phyloP scores from a whole-genome alignment of 2,329 filamentous ascomycete genomes.

The Metarhizium humberi region DNA sequence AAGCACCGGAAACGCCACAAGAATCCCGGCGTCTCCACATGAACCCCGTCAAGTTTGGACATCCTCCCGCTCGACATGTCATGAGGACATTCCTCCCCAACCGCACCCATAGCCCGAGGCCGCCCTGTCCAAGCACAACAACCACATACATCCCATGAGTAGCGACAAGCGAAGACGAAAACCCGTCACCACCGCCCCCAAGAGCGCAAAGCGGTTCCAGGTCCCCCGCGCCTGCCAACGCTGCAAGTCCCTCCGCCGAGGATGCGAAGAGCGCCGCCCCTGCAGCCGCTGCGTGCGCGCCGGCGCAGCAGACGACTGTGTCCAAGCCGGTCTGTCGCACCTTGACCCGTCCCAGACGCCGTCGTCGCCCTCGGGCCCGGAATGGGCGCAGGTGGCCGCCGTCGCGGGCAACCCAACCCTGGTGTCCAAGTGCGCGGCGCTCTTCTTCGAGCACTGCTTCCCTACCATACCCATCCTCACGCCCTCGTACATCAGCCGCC shows the following conservation, averaged over 20 bases:
- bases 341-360: neutral
- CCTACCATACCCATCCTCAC: constrained; percentile 35
- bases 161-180: neutral
- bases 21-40: too few relatives aligned
- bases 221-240: constrained; percentile 34
- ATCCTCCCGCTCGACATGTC: too few relatives aligned
- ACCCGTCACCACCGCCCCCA: neutral
- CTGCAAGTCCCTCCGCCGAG: constrained; percentile 32
- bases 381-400: constrained; percentile 19
- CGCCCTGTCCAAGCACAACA: too few relatives aligned
- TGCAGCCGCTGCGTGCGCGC: constrained; percentile 32
- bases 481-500: constrained; percentile 22
- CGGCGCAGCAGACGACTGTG: constrained; percentile 30
- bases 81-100: too few relatives aligned
- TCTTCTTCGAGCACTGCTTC: constrained; percentile 29
- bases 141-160: neutral
- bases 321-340: constrained; percentile 4
- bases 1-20: too few relatives aligned
- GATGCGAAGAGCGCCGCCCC: constrained; percentile 34
- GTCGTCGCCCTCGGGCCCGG: neutral
- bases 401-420: constrained; percentile 21
- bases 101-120: too few relatives aligned
- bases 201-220: constrained; percentile 24
- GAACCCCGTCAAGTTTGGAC: too few relatives aligned
- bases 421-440: constrained; percentile 27